Evolutionary conservation across 257 asterid species (phyloP), one percentile per base, ranked within the genome.

Genomic region (Capsicum chinense): DNA sequence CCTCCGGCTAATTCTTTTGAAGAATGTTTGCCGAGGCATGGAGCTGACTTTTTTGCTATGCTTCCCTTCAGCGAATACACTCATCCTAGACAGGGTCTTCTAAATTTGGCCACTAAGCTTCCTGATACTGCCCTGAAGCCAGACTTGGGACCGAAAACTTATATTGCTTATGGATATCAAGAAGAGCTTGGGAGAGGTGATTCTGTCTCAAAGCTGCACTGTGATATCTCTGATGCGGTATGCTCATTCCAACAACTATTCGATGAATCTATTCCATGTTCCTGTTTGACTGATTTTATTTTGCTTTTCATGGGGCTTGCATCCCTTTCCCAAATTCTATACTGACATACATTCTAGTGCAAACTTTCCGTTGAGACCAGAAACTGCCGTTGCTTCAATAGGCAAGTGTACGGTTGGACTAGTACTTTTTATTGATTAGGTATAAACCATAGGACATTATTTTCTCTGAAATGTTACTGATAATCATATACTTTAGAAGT

Each of bases 161-260:
- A 95, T 85, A 93, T 95, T 66, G 98, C 98, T 54, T 95, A 91
- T 84, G 98, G 98, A 70, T 87, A 79, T 85, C 71, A 90, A 5
- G 91, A 92, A 89, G 98, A 93, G 84, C 95, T 92, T 56, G 94
- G 96, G n/a, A 85, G 88, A 82, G 98, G 98, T 12, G 97, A 92
- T 87, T 92, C 98, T 0, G 95, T 93, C 82, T 83, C 98, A 35
- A 94, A 94, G 86, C 92, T 94, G 89, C 97, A 94, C 84, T 93
- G 95, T 52, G 98, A 94, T 87, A 86, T 94, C 83, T 93, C 98
- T 86, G 97, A 94, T 87, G 98, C 98, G 92, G 97, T 94, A 91
- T 56, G 89, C 86, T 78, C 82, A 54, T 54, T 78, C 48, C 66
- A 54, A 56, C 47, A 78, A 33, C 82, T 78, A 26, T 54, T 78